phyloP scores from a whole-genome alignment of 1,139 yeast species.

The Hyphopichia khmerensis region DNA sequence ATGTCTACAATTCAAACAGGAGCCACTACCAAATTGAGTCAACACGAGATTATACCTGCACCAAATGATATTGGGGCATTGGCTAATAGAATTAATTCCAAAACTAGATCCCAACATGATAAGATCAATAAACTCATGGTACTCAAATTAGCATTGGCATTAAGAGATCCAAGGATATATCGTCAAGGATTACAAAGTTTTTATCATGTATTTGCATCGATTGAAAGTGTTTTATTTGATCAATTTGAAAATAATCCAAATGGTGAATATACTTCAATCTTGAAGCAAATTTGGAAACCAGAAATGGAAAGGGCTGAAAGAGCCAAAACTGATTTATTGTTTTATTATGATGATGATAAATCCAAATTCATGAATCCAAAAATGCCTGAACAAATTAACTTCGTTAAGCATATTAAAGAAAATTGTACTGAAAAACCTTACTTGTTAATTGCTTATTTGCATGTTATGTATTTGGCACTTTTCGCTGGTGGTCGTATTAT shows the following conservation, averaged over 20 bases:
- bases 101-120: constrained; percentile 66
- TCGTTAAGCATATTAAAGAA: constrained; percentile 57
- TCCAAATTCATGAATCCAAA: constrained; percentile 57
- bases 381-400: constrained; percentile 60
- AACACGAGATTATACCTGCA: constrained; percentile 65
- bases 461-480: constrained; percentile 79
- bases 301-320: constrained; percentile 63
- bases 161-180: constrained; percentile 71
- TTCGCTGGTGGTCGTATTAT: constrained; percentile 85
- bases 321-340: constrained; percentile 61
- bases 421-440: constrained; percentile 64
- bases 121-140: constrained; percentile 69
- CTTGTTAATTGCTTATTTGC: constrained; percentile 77
- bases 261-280: constrained; percentile 43
- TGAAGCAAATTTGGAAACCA: constrained; percentile 64
- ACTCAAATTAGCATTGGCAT: constrained; percentile 69
- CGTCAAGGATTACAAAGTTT: constrained; percentile 80
- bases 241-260: constrained; percentile 40
- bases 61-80: constrained; percentile 77
- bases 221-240: constrained; percentile 55
- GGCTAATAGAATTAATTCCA: constrained; percentile 73
- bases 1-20: constrained; percentile 16
- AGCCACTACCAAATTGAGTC: constrained; percentile 43
- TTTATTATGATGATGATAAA: constrained; percentile 57
- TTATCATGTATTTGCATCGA: constrained; percentile 70